These are phyloP conservation scores for Sugiyamaella pinicola DNA, from an alignment of 1,139 yeast genomes.

Conservation along the genomic window DNA sequence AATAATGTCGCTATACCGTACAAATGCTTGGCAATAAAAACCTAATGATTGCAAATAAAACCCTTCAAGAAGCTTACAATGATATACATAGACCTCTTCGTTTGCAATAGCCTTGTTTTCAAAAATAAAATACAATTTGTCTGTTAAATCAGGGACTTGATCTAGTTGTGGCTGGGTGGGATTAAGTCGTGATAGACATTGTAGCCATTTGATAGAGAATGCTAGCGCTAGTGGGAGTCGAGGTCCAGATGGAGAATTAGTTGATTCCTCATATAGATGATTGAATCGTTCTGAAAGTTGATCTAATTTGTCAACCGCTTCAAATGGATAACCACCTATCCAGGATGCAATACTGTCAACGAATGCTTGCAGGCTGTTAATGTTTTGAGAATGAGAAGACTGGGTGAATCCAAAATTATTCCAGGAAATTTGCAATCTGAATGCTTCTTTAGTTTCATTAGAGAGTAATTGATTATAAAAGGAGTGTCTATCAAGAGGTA, in stretches of 20 bases:
- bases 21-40: slow-evolving; percentile 2
- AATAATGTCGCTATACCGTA: slow-evolving; percentile 8
- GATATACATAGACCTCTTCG: slow-evolving; percentile 4
- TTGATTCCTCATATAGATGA: background rate
- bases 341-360: slow-evolving; percentile 1
- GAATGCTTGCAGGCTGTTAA: background rate
- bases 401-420: slow-evolving; percentile 8
- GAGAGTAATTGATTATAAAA: background rate
- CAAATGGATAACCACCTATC: slow-evolving; percentile 10
- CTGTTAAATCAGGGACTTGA: slow-evolving; percentile 1
- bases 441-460: background rate
- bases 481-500: background rate
- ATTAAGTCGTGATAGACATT: slow-evolving; percentile 9
- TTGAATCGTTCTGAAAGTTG: background rate
- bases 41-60: slow-evolving; percentile 9
- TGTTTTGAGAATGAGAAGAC: background rate
- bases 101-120: background rate
- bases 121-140: slow-evolving; percentile 1
- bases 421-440: slow-evolving; percentile 1
- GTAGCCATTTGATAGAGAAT: slow-evolving; percentile 13
- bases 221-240: background rate
- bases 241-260: background rate
- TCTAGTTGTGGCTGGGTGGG: background rate
- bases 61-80: slow-evolving; percentile 14
- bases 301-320: background rate